These are phyloP conservation scores for Albophoma yamanashiensis DNA, from an alignment of 2,329 filamentous ascomycete species.

Conservation along the genomic window DNA sequence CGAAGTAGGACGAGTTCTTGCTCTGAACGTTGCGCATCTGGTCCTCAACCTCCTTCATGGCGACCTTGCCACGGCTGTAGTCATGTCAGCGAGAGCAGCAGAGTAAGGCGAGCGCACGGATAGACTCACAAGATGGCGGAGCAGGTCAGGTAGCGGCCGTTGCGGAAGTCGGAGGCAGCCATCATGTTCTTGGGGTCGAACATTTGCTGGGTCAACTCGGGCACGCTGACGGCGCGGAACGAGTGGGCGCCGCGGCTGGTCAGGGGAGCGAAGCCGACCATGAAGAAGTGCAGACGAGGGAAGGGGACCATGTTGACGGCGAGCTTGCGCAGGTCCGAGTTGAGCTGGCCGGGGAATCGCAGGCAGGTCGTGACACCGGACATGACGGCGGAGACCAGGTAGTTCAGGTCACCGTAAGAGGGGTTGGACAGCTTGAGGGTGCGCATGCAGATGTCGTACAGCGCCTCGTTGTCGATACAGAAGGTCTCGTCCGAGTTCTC, in stretches of 20 bases:
- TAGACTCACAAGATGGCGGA: constrained; percentile 83
- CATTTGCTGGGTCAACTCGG: constrained; percentile 99
- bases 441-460: constrained; percentile 99
- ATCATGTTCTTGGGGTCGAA: constrained; percentile 99
- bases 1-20: constrained; percentile 99
- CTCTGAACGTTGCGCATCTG: constrained; percentile 99
- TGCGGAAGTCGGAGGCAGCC: constrained; percentile 99
- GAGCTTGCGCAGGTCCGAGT: constrained; percentile 98
- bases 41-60: constrained; percentile 99
- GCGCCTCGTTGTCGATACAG: constrained; percentile 99
- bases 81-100: constrained; percentile 5
- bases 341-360: constrained; percentile 98
- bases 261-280: constrained; percentile 98
- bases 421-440: constrained; percentile 98
- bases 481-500: constrained; percentile 99
- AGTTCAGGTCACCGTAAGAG: constrained; percentile 98
- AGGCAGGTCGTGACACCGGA: constrained; percentile 97
- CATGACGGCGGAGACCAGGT: constrained; percentile 99
- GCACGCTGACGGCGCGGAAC: constrained; percentile 96
- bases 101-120: not conserved
- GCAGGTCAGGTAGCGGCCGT: constrained; percentile 98
- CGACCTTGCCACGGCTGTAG: constrained; percentile 86
- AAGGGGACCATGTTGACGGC: constrained; percentile 99
- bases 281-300: constrained; percentile 99
- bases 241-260: constrained; percentile 78